These are phyloP conservation scores for Aspergillus spinulosporus DNA, from an alignment of 2,329 filamentous ascomycete genomes.

Conservation along the genomic window DNA sequence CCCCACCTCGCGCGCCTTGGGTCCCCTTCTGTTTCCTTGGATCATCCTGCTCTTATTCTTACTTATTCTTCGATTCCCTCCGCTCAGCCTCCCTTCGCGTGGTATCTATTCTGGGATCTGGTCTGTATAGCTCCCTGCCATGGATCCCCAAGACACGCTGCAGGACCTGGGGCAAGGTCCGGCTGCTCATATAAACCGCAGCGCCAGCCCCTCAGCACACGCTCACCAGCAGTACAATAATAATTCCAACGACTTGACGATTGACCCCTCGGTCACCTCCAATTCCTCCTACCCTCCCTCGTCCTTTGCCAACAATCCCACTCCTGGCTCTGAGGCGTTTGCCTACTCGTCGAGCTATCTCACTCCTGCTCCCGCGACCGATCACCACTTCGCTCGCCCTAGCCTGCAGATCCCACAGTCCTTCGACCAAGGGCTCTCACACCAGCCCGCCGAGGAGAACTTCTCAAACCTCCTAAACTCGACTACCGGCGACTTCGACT, in stretches of 20 bases:
- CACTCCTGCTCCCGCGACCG: constrained; percentile 30
- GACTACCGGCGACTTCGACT: constrained; percentile 41
- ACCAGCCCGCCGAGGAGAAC: constrained; percentile 32
- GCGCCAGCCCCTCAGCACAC: constrained; percentile 46
- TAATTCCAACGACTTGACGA: constrained; percentile 31
- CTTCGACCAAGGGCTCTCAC: constrained; percentile 40
- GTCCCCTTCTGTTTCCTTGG: constrained; percentile 3
- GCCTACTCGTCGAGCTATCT: constrained; percentile 40
- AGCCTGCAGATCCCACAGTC: constrained; percentile 37
- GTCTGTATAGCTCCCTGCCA: constrained; percentile 16
- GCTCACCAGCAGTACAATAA: constrained; percentile 42
- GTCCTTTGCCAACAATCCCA: constrained; percentile 28
- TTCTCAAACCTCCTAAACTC: constrained; percentile 43
- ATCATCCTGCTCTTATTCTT: constrained; percentile 10
- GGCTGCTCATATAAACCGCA: constrained; percentile 39
- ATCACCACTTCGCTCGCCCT: constrained; percentile 36
- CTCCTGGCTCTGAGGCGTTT: constrained; percentile 36
- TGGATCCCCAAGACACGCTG: constrained; percentile 36
- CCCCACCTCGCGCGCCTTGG: constrained; percentile 10
- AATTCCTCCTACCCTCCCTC: constrained; percentile 35
- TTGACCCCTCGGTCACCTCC: constrained; percentile 40
- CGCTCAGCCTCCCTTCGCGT: constrained; percentile 23
- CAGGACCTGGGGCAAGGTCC: constrained; percentile 40
- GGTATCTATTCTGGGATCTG: constrained; percentile 27
- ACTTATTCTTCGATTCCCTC: constrained; percentile 13